Conservation (phyloP, 345 rosid species). For the Raphanus raphanistrum region DNA sequence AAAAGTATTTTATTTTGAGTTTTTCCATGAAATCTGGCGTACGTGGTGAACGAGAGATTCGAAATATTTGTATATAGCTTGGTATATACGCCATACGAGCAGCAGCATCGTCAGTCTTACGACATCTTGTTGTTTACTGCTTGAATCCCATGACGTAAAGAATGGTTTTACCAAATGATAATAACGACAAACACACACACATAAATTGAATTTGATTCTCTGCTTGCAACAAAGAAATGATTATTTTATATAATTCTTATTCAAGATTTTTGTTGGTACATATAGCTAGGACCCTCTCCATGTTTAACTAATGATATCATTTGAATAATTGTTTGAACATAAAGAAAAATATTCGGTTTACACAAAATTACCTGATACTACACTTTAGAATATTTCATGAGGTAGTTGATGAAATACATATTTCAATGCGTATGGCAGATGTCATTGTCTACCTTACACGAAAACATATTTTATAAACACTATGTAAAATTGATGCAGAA, state of each 20-base stretch:
- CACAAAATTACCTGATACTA: not conserved
- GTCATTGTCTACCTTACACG: not conserved
- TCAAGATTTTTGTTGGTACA: conserved; percentile 20
- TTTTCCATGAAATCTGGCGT: conserved; percentile 36
- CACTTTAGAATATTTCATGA: not conserved
- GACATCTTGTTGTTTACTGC: conserved; percentile 30
- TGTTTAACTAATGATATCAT: not conserved
- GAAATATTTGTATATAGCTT: conserved; percentile 29
- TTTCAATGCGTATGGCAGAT: not conserved
- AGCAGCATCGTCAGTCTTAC: conserved; percentile 35
- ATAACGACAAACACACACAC: conserved; percentile 21
- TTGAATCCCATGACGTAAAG: conserved; percentile 24
- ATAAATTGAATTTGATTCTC: conserved; percentile 19
- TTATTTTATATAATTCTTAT: not conserved
- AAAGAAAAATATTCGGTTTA: not conserved
- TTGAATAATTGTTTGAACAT: not conserved
- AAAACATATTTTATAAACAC: not conserved
- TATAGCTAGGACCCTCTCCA: not conserved
- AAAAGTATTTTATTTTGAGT: conserved; percentile 6
- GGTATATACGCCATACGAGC: conserved; percentile 29
- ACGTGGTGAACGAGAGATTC: conserved; percentile 34
- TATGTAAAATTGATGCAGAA: too few species aligned
- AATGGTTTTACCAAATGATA: not conserved
- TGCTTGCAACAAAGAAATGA: not conserved
- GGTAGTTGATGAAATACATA: not conserved